Conservation (phyloP, 139 green algal species). For the Closterium sp. region DNA sequence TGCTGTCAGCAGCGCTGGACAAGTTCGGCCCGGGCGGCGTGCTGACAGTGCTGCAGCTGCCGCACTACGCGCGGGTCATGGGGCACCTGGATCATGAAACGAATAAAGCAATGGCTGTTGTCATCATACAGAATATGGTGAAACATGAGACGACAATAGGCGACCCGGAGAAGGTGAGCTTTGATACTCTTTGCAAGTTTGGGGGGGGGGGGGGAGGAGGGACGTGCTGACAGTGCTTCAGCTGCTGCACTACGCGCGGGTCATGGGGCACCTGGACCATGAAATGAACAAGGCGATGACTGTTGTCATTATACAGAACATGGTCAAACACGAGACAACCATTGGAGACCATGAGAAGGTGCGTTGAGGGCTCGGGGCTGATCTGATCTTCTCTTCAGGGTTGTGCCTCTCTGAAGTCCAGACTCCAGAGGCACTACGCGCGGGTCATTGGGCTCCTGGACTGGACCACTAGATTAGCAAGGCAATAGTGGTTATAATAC, state of each 20-base stretch:
- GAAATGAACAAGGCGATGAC: slow-evolving; percentile 76
- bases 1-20: slow-evolving; percentile 80
- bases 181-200: too few relatives aligned
- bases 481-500: too few relatives aligned
- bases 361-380: too few relatives aligned
- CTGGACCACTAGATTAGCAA: slow-evolving; percentile 50
- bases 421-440: too few relatives aligned
- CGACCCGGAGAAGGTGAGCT: slow-evolving; percentile 30
- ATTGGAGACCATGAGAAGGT: slow-evolving; percentile 51
- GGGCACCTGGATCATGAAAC: slow-evolving; percentile 17
- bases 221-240: too few relatives aligned
- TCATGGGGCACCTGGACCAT: slow-evolving; percentile 76
- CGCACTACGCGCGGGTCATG: not conserved
- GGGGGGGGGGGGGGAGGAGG: too few relatives aligned
- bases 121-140: slow-evolving; percentile 69
- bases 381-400: too few relatives aligned
- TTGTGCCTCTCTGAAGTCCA: too few relatives aligned
- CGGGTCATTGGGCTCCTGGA: too few relatives aligned
- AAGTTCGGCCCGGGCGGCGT: slow-evolving; percentile 61
- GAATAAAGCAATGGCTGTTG: slow-evolving; percentile 77
- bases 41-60: slow-evolving; percentile 72
- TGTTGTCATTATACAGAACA: slow-evolving; percentile 63
- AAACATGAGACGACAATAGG: slow-evolving; percentile 53
- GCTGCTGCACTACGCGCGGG: slow-evolving; percentile 65
- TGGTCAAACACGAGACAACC: slow-evolving; percentile 59